Evolutionary conservation across 768 basidiomycete species (phyloP).

Genomic region (Hygrocybe coccinea): DNA sequence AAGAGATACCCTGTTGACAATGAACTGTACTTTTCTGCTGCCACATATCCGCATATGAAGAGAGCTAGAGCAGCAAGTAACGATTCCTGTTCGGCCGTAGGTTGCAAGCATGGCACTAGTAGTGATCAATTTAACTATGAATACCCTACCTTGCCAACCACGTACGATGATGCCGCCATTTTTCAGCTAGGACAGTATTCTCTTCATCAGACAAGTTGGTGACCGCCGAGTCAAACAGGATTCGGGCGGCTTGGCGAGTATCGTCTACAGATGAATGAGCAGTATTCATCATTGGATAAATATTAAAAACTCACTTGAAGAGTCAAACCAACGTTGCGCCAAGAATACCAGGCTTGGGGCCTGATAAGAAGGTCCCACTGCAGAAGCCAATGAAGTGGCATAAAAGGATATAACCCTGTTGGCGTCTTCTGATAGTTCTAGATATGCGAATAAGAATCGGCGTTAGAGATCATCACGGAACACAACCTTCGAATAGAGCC

Average conservation of each 20-base stretch:
- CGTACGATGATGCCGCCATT: slow-evolving; percentile 63
- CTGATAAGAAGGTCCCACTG: slow-evolving; percentile 56
- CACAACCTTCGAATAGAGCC: slow-evolving; percentile 63
- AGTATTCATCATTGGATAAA: neutral
- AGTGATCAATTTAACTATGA: neutral
- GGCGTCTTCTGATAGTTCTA: slow-evolving; percentile 66
- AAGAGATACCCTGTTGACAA: slow-evolving; percentile 61
- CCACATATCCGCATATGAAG: slow-evolving; percentile 78
- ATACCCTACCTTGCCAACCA: neutral
- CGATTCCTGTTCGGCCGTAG: slow-evolving; percentile 55
- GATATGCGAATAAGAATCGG: neutral
- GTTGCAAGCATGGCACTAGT: slow-evolving; percentile 59
- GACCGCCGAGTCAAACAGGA: slow-evolving; percentile 74
- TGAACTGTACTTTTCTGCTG: slow-evolving; percentile 72
- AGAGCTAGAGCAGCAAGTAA: slow-evolving; percentile 62
- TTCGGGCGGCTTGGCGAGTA: slow-evolving; percentile 67
- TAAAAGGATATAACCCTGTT: slow-evolving; percentile 80
- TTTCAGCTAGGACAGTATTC: slow-evolving; percentile 51
- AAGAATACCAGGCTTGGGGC: slow-evolving; percentile 69
- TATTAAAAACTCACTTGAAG: slow-evolving; percentile 48
- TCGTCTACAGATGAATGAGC: slow-evolving; percentile 46
- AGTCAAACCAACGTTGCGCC: slow-evolving; percentile 71
- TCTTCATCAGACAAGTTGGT: slow-evolving; percentile 65
- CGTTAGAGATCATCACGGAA: neutral
- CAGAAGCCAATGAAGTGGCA: slow-evolving; percentile 59